Conservation (phyloP, 2,329 filamentous ascomycete genomes). For the Neofusicoccum laricinum region DNA sequence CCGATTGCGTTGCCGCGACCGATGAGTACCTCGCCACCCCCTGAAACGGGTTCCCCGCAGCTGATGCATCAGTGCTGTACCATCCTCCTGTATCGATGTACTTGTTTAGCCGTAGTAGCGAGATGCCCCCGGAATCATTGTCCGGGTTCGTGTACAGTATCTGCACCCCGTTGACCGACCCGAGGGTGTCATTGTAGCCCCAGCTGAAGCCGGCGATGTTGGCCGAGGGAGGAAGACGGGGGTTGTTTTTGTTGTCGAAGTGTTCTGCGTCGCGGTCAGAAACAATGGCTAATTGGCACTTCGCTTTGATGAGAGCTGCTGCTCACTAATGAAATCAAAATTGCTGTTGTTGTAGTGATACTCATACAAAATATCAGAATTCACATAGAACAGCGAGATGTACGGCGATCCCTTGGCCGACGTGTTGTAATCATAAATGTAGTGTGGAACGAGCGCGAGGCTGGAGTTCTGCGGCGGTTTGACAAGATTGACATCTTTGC, state of each 20-base stretch:
- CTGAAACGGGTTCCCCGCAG: not conserved
- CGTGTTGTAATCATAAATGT: not conserved
- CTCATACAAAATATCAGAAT: not conserved
- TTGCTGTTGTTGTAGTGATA: not conserved
- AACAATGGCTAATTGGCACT: no score
- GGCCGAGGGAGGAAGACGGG: not conserved
- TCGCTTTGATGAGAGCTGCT: not conserved
- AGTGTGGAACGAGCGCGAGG: not conserved
- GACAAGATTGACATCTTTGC: not conserved
- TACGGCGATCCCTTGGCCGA: not conserved
- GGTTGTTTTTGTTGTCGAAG: not conserved
- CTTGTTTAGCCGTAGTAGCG: not conserved
- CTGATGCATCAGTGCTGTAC: not conserved
- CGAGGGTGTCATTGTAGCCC: not conserved
- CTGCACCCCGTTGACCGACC: not conserved
- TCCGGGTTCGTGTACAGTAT: not conserved
- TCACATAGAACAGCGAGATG: not conserved
- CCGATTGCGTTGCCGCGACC: not conserved
- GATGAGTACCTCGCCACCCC: not conserved
- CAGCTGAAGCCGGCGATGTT: slow-evolving; percentile 1
- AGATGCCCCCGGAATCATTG: not conserved
- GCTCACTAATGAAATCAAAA: not conserved
- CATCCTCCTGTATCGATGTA: not conserved
- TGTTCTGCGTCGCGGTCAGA: not conserved
- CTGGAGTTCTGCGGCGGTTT: not conserved